Base-by-base conservation (phyloP, 2,329 filamentous ascomycete species). In the Helotiales sp. region DNA sequence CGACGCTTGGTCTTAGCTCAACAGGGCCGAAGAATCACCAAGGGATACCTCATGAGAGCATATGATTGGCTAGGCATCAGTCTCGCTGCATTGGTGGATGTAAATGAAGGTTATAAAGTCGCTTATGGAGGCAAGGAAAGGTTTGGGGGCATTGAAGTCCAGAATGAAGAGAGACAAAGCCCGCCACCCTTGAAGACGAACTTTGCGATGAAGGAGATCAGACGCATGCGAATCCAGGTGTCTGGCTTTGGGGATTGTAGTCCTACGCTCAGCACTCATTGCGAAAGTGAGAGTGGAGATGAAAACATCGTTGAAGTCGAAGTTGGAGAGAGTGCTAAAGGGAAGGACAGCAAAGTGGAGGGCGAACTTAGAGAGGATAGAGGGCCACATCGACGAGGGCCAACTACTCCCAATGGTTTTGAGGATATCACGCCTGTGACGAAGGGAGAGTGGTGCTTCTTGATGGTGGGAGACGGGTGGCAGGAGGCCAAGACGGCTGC, bases 371-470 rank as follows among this genome's bases (percentile, higher is more conserved):
- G 30, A 17, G 63, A 66, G 38, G 67, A 69, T 58, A 54, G 63
- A 17, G 67, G 68, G 1, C 68, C 69, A 1, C 66, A 69, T 65
- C 68, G 58, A 48, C 62, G 77, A 19, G 82, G 80, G 0, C 79
- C 83, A 1, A 70, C 74, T 71, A 86, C 84, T 56, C 84, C 83
- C 1, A 84, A 85, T 61, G 78, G 74, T 7, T 83, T 81, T 61
- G 83, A 84, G 19, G 84, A 87, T 66, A 82, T 87, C 55, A 85
- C 82, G 50, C 84, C 84, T 5, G 79, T 82, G 24, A 87, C 84
- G 8, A 76, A 81, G 38, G 81, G 81, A 5, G 84, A 87, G 70
- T 87, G 84, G 84, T 81, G 82, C 0, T 83, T 83, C 66, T 69
- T 87, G 63, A 82, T 85, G 73, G 65, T 66, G 1, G 79, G 79